phyloP scores from a whole-genome alignment of 371 early-diverging fungal species.

The Zopfochytrium polystomum region DNA sequence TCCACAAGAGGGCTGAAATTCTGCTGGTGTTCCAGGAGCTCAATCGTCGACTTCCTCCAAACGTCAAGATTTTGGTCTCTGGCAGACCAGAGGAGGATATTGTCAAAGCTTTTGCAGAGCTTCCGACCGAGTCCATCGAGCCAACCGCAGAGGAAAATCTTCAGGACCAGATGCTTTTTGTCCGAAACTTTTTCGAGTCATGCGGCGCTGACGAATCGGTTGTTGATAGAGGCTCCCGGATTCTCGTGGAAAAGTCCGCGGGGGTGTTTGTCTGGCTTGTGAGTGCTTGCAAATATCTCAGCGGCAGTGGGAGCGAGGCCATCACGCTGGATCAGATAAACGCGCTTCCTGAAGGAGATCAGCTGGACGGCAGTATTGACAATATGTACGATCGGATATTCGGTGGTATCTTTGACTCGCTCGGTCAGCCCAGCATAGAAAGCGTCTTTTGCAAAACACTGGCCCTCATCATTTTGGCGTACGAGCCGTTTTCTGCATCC shows the following conservation, averaged over 20 bases:
- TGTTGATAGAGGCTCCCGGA: constrained; percentile 2
- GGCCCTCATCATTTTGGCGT: constrained; percentile 9
- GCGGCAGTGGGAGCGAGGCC: neutral
- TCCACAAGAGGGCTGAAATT: constrained; percentile 15
- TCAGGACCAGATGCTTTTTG: constrained; percentile 7
- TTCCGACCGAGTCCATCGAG: constrained; percentile 4
- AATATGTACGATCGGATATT: constrained; percentile 15
- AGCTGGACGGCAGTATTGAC: neutral
- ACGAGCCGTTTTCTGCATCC: constrained; percentile 7
- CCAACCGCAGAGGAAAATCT: constrained; percentile 16
- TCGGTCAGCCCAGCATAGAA: no score
- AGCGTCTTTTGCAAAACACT: constrained; percentile 2
- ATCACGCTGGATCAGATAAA: constrained; percentile 7
- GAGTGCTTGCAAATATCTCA: constrained; percentile 15
- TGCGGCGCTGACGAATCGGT: neutral
- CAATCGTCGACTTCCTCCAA: constrained; percentile 13
- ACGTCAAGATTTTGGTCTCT: constrained; percentile 24
- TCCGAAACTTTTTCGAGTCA: constrained; percentile 1
- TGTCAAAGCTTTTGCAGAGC: constrained; percentile 10
- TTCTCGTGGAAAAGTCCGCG: constrained; percentile 14
- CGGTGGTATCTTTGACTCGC: constrained; percentile 1
- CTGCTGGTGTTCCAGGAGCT: constrained; percentile 16
- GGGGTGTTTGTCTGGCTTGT: constrained; percentile 27
- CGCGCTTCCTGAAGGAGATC: neutral
- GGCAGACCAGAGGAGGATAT: constrained; percentile 26